phyloP scores from a whole-genome alignment of 495 filamentous ascomycete species.

The Aspergillus sparsus region DNA sequence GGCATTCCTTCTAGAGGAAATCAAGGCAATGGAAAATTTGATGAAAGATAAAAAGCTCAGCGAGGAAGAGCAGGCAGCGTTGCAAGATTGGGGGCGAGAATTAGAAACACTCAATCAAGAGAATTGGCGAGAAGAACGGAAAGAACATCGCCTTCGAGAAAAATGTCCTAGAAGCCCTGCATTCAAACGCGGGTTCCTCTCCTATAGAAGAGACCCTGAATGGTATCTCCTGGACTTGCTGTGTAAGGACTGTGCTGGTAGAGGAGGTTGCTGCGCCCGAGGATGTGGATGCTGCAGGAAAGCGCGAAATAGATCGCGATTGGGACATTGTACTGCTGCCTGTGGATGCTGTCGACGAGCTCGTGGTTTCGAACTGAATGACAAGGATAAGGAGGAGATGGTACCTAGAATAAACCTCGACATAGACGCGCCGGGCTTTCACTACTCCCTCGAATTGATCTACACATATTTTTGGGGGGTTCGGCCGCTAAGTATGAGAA shows the following conservation, averaged over 20 bases:
- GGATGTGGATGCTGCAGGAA: slow-evolving; percentile 5
- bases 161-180: neutral
- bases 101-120: neutral
- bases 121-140: neutral
- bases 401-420: neutral
- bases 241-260: neutral
- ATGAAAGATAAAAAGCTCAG: neutral
- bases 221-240: neutral
- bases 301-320: neutral
- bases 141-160: neutral
- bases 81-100: neutral
- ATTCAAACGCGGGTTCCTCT: neutral
- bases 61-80: neutral
- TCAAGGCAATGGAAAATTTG: neutral
- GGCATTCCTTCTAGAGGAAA: neutral
- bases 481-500: too few species aligned
- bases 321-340: neutral
- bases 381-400: neutral
- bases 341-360: slow-evolving; percentile 3
- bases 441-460: too few species aligned
- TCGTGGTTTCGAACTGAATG: neutral
- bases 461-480: too few species aligned
- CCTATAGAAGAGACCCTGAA: neutral
- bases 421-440: too few species aligned
- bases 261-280: neutral